Evolutionary conservation across 148 eudicot species (phyloP).

Genomic region (Vaccinium darrowii): DNA sequence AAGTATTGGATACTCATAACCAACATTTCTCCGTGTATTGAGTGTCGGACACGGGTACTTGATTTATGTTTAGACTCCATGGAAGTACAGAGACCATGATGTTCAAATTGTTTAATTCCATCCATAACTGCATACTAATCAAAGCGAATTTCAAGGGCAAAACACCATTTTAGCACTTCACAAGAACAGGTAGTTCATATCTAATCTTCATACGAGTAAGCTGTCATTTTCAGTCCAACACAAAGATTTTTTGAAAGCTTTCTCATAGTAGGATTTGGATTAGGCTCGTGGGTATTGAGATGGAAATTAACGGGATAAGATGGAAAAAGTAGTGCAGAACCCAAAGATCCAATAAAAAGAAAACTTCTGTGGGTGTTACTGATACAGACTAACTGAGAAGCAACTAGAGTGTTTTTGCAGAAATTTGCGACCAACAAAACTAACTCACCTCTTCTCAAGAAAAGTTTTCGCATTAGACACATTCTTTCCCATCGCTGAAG

Average conservation of each 20-base stretch:
- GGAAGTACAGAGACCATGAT: neutral
- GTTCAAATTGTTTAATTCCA: neutral
- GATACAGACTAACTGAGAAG: neutral
- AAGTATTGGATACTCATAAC: neutral
- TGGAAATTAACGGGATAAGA: neutral
- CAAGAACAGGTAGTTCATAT: neutral
- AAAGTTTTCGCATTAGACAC: slow-evolving; percentile 98
- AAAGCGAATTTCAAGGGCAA: neutral
- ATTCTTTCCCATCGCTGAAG: slow-evolving; percentile 99
- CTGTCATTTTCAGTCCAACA: neutral
- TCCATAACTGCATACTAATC: neutral
- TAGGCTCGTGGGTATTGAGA: neutral
- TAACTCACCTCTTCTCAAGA: slow-evolving; percentile 90
- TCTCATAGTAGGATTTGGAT: neutral
- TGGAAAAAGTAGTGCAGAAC: neutral
- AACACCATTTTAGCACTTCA: neutral
- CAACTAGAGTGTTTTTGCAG: neutral
- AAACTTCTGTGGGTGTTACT: neutral
- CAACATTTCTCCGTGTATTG: neutral
- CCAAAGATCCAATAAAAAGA: neutral
- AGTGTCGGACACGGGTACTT: neutral
- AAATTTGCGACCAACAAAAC: neutral
- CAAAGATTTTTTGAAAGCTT: neutral
- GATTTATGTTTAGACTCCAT: neutral
- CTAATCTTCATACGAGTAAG: neutral